Evolutionary conservation across 768 basidiomycete genomes (phyloP).

Genomic region (Rhodotorula kratochvilovae): DNA sequence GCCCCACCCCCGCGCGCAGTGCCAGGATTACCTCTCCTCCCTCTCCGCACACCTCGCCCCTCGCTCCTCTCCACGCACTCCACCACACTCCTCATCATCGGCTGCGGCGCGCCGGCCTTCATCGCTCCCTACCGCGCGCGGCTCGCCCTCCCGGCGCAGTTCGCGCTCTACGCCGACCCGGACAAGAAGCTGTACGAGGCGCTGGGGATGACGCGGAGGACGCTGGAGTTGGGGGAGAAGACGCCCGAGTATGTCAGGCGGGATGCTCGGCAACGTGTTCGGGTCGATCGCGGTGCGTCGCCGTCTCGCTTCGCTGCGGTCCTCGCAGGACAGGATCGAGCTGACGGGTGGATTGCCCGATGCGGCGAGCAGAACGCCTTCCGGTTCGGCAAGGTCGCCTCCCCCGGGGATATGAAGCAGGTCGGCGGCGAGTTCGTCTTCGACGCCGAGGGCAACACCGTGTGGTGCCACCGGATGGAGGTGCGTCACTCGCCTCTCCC

Average conservation of each 20-base stretch:
- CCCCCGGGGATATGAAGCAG: slow-evolving; percentile 62
- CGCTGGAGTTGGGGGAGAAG: slow-evolving; percentile 47
- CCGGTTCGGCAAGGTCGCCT: slow-evolving; percentile 52
- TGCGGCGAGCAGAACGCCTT: slow-evolving; percentile 58
- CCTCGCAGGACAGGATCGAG: not conserved
- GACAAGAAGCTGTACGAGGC: slow-evolving; percentile 51
- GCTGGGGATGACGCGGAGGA: slow-evolving; percentile 67
- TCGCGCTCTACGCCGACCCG: slow-evolving; percentile 27
- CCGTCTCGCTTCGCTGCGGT: slow-evolving; percentile 61
- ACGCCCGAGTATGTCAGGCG: slow-evolving; percentile 44
- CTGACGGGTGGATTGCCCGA: not conserved
- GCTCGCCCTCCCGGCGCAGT: slow-evolving; percentile 2
- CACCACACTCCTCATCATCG: slow-evolving; percentile 38
- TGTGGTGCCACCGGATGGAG: slow-evolving; percentile 24
- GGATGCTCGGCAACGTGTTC: slow-evolving; percentile 55
- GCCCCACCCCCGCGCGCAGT: slow-evolving; percentile 42
- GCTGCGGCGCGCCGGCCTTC: slow-evolving; percentile 20
- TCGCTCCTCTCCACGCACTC: slow-evolving; percentile 41
- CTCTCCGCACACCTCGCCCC: slow-evolving; percentile 55
- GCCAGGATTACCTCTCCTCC: slow-evolving; percentile 80
- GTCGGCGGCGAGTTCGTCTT: slow-evolving; percentile 86
- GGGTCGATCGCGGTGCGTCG: slow-evolving; percentile 63
- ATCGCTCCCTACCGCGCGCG: slow-evolving; percentile 20
- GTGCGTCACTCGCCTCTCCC: not conserved
- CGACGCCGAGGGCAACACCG: slow-evolving; percentile 32